Evolutionary conservation across 2,329 filamentous ascomycete genomes (phyloP).

Genomic region (Diaporthe humulicola): DNA sequence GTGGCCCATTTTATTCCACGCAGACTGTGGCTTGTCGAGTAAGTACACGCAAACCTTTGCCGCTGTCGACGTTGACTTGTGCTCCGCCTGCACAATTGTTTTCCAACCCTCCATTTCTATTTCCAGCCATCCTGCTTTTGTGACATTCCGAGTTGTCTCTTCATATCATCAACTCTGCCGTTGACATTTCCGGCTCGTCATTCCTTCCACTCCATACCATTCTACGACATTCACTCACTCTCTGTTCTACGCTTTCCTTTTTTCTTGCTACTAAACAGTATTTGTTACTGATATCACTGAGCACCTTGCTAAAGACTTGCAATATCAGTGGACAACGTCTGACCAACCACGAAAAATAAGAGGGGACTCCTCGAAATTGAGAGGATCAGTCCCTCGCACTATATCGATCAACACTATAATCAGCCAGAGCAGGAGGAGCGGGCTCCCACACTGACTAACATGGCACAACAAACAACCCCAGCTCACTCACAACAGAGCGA

Average conservation of each 20-base stretch:
- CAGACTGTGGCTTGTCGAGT: constrained; percentile 37
- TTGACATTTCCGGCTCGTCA: constrained; percentile 30
- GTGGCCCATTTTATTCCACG: constrained; percentile 30
- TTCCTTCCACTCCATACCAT: constrained; percentile 26
- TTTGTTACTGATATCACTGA: not conserved
- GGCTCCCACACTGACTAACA: constrained; percentile 33
- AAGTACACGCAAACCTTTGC: constrained; percentile 34
- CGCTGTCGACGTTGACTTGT: constrained; percentile 13
- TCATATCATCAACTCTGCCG: constrained; percentile 21
- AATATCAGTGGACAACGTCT: constrained; percentile 18
- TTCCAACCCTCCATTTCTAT: constrained; percentile 17
- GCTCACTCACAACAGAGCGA: constrained; percentile 32
- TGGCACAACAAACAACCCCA: constrained; percentile 30
- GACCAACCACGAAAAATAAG: not conserved
- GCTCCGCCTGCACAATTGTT: not conserved
- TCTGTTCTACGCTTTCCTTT: not conserved
- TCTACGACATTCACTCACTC: constrained; percentile 29
- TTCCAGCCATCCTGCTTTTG: constrained; percentile 28
- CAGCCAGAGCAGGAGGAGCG: constrained; percentile 32
- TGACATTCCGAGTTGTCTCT: not conserved
- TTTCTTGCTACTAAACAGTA: not conserved
- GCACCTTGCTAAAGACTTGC: not conserved
- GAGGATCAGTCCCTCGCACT: not conserved
- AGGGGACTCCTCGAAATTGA: not conserved
- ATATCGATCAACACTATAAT: constrained; percentile 8